Evolutionary conservation across 1,284 basidiomycete genomes (phyloP), one percentile per base, ranked within the genome.

Genomic region (Ceratobasidium sp.): DNA sequence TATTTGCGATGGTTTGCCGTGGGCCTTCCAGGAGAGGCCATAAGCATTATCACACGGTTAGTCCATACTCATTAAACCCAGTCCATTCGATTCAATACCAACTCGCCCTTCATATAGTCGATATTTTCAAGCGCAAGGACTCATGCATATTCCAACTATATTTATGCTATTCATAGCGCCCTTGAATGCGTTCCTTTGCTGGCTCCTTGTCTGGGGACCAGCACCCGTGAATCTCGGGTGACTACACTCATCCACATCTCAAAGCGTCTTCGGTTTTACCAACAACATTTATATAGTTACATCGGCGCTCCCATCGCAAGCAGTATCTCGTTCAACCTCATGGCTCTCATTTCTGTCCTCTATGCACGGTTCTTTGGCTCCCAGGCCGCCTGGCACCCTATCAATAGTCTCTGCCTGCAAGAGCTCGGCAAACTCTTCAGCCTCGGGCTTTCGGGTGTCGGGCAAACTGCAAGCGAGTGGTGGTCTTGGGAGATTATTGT

Each of bases 241-340:
- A 53, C 48, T 27, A 53, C 17, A 24, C 9, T n/a, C 4, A 3
- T 48, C 6, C 19, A 2, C 3, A 11, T 19, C 33, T 1, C 27
- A 6, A n/a, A n/a, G 27, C 1, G 17, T 1, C 8, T 31, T 19
- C 36, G 36, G 36, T 41, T 41, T 11, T 41, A 41, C 36, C 15
- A 44, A 51, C n/a, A 17, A 7, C 41, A 51, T 53, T 33, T 56
- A 4, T 60, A 47, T n/a, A 97, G 97, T 8, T 99, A 96, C 83
- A 90, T 96, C 75, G 97, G 97, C 9, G 97, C 97, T 1, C 97
- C 97, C 0, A 87, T 98, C 47, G 94, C 97, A 0, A 95, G 94
- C 0, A 93, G 93, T 0, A 87, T 97, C 75, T 94, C 93, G 1
- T 95, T 95, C 85, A 97, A 96, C 82, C 85, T 97, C 44, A 92